These are phyloP conservation scores for Tuber borchii DNA, from an alignment of 495 filamentous ascomycete genomes.

Conservation along the genomic window DNA sequence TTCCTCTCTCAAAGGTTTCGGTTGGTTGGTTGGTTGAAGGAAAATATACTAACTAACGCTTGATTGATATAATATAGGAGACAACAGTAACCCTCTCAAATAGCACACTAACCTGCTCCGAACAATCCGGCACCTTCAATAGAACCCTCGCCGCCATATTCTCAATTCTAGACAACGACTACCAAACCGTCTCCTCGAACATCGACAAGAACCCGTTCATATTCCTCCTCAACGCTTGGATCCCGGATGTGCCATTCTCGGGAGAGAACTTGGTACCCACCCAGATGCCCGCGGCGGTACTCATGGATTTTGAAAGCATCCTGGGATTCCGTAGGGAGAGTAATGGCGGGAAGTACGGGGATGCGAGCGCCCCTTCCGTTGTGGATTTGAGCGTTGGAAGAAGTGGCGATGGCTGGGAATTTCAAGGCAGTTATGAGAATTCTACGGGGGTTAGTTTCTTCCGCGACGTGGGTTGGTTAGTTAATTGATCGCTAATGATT, in stretches of 20 bases:
- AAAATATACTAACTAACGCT: background rate
- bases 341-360: background rate
- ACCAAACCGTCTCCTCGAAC: background rate
- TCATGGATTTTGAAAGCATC: background rate
- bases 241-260: background rate
- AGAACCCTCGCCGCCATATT: background rate
- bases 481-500: too few species aligned
- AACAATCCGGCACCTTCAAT: background rate
- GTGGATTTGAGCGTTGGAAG: background rate
- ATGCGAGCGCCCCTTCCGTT: background rate
- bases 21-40: too few species aligned
- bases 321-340: background rate
- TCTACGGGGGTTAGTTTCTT: background rate
- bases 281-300: background rate
- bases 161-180: background rate
- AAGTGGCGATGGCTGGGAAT: background rate
- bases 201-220: background rate
- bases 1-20: background rate
- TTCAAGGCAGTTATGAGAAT: background rate
- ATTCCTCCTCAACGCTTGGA: background rate
- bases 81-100: background rate
- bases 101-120: background rate
- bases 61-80: background rate
- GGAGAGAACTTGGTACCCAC: background rate
- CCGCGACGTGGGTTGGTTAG: too few species aligned